These are phyloP conservation scores for Sporisorium exsertum DNA, from an alignment of 1,284 basidiomycete species.

Conservation along the genomic window DNA sequence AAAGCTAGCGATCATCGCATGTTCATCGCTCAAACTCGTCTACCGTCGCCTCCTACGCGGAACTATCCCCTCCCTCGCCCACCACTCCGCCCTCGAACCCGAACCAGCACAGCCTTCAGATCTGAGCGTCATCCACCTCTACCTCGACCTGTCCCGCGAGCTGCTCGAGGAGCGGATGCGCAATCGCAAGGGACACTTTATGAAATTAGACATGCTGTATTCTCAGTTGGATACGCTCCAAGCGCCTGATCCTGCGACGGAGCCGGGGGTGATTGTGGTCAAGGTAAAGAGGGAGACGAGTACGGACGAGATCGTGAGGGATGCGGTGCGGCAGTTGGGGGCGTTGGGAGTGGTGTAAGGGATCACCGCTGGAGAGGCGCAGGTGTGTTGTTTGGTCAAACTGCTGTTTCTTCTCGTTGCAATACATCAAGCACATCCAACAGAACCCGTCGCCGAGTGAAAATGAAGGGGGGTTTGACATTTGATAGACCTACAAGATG, in stretches of 20 bases:
- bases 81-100: constrained; percentile 59
- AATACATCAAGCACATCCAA: not conserved
- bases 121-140: constrained; percentile 79
- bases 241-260: constrained; percentile 72
- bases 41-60: constrained; percentile 84
- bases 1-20: constrained; percentile 76
- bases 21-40: constrained; percentile 83
- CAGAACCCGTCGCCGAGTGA: not conserved
- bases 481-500: not conserved
- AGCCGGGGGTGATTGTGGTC: constrained; percentile 20
- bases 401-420: not conserved
- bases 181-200: constrained; percentile 82
- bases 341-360: not conserved
- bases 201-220: constrained; percentile 88
- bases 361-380: no score
- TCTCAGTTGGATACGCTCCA: constrained; percentile 85
- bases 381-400: no score
- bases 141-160: constrained; percentile 79
- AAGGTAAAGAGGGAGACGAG: constrained; percentile 13
- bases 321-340: not conserved
- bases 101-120: constrained; percentile 30
- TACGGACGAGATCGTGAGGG: constrained; percentile 16
- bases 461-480: not conserved
- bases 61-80: constrained; percentile 60
- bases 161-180: constrained; percentile 79